Evolutionary conservation across 1,284 basidiomycete species (phyloP), one percentile per base, ranked within the genome.

Genomic region (Apiotrichum porosum): DNA sequence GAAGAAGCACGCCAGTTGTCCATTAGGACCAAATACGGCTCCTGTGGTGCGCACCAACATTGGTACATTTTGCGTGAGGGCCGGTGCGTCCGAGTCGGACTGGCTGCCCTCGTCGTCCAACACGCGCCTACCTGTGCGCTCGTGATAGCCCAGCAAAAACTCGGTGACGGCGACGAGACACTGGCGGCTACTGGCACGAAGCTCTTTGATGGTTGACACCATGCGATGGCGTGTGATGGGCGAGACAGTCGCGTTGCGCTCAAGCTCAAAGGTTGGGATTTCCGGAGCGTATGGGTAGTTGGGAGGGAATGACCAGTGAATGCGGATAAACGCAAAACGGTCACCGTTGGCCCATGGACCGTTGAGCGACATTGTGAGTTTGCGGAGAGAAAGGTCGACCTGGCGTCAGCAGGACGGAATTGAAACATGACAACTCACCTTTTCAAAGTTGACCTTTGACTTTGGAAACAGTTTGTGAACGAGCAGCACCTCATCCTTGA

Each of bases 291-390:
- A 78, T 0, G 91, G 90, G 62, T 97, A 97, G 39, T 81, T 81
- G 26, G 81, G 78, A 1, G 92, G 91, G 65, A 95, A 95, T 2
- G 82, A 83, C 74, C 94, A 93, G 6, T 88, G 85, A n/a, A 93
- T 81, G 1, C 92, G 83, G 45, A 94, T 83, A 74, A 72, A 72
- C 1, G 70, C 70, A 47, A 61, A 59, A 12, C 68, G 59, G 80
- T 84, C 14, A 75, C 69, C 81, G 49, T 85, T 85, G 10, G 88
- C 89, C 90, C 91, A 94, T 1, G 90, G 91, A 0, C 89, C 89
- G 61, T 90, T 84, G 39, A 95, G 75, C 9, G 88, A 86, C 44
- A 95, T 79, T 2, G 88, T 92, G 57, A 88, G 88, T 15, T 82
- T 86, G 23, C 89, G 80, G 62, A 83, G 88, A 4, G 79, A 79